These are phyloP conservation scores for Argentina anserina DNA, from an alignment of 306 rosid species.

Conservation along the genomic window DNA sequence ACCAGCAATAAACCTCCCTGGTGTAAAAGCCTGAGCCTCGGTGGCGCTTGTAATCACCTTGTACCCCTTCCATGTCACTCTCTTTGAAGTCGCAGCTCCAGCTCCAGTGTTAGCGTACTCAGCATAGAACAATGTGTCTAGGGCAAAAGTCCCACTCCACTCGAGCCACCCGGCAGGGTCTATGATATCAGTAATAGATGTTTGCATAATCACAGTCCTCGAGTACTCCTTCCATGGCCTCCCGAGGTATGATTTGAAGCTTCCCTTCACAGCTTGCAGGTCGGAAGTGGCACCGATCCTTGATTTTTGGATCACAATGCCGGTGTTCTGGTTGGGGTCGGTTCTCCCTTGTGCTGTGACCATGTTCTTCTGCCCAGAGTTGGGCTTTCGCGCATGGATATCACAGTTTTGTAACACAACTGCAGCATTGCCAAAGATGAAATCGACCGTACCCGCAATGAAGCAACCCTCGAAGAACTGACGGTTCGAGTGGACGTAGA, in stretches of 20 bases:
- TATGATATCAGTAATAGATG: conserved; percentile 51
- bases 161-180: conserved; percentile 70
- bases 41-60: conserved; percentile 49
- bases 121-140: conserved; percentile 56
- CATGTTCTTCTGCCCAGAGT: conserved; percentile 84
- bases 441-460: conserved; percentile 71
- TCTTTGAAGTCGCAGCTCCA: conserved; percentile 55
- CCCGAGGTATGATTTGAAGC: conserved; percentile 64
- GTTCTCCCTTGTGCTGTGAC: conserved; percentile 80
- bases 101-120: conserved; percentile 70
- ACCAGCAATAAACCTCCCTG: conserved; percentile 59
- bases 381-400: conserved; percentile 73
- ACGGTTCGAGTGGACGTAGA: conserved; percentile 86
- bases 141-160: conserved; percentile 78
- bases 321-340: conserved; percentile 92
- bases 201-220: conserved; percentile 71
- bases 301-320: conserved; percentile 74
- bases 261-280: conserved; percentile 30
- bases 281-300: conserved; percentile 78
- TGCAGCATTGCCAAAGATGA: conserved; percentile 82
- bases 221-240: conserved; percentile 93
- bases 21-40: conserved; percentile 59
- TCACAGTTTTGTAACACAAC: conserved; percentile 72
- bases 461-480: conserved; percentile 63
- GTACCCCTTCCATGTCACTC: conserved; percentile 77